phyloP scores from a whole-genome alignment of 164 flowering plant genomes.

The Macadamia integrifolia region DNA sequence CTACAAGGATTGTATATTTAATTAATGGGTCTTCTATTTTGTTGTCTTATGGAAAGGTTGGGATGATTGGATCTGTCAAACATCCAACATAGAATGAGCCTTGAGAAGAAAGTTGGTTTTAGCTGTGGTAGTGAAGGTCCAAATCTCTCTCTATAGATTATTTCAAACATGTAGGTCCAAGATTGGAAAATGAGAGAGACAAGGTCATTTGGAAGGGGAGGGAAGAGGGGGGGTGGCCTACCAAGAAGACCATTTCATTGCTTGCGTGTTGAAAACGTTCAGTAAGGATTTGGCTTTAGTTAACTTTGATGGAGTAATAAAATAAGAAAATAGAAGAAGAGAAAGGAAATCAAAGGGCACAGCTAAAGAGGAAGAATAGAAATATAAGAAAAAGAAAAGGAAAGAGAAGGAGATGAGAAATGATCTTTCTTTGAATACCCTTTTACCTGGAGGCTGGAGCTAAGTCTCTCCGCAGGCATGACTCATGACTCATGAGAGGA shows the following conservation, averaged over 20 bases:
- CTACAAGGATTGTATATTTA: no score
- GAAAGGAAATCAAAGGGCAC: no score
- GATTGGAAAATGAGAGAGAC: background rate
- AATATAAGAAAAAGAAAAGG: no score
- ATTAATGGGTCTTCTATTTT: no score
- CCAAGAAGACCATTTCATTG: slow-evolving; percentile 25
- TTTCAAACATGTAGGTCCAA: slow-evolving; percentile 5
- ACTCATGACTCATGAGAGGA: no score
- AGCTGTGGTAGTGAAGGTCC: background rate
- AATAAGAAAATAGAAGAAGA: background rate
- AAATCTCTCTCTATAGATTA: no score
- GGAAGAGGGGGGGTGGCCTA: slow-evolving; percentile 8
- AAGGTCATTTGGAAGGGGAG: no score
- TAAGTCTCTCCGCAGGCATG: background rate
- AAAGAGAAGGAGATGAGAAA: background rate
- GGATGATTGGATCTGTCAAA: background rate
- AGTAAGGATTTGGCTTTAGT: background rate
- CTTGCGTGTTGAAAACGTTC: slow-evolving; percentile 10
- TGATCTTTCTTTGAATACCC: background rate
- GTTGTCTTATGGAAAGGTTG: background rate
- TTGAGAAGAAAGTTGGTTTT: background rate
- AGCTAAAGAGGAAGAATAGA: no score
- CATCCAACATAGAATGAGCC: background rate
- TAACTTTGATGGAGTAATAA: background rate
- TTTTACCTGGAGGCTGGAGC: background rate